phyloP scores from a whole-genome alignment of 805 yeast species.

The Sugiyamaella qingdaonensis region DNA sequence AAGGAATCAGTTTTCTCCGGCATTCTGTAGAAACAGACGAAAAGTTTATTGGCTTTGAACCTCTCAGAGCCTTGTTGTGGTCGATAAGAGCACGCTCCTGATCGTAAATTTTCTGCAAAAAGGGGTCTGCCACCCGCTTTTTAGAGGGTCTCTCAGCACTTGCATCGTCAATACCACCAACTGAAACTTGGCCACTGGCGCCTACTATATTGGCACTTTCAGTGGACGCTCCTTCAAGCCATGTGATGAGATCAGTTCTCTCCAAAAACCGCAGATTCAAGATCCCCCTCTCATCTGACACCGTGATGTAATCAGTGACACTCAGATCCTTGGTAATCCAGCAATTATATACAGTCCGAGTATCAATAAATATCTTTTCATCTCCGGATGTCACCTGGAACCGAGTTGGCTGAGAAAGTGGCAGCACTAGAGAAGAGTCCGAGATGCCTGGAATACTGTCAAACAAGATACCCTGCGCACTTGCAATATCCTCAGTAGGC shows the following conservation, averaged over 20 bases:
- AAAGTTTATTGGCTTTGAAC: conserved; percentile 35
- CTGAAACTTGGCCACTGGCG: conserved; percentile 13
- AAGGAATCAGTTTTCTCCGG: conserved; percentile 26
- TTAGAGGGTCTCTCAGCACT: conserved; percentile 1
- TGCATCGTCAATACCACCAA: conserved; percentile 10
- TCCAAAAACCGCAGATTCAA: conserved; percentile 77
- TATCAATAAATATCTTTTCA: conserved; percentile 26
- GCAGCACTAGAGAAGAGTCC: conserved; percentile 20
- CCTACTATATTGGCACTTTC: conserved; percentile 50
- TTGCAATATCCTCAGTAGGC: conserved; percentile 35
- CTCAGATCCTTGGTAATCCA: conserved; percentile 72
- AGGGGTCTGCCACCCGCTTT: conserved; percentile 44
- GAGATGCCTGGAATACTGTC: conserved; percentile 23
- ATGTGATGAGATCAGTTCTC: conserved; percentile 75
- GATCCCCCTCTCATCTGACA: conserved; percentile 60
- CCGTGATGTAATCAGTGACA: conserved; percentile 76
- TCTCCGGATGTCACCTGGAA: conserved; percentile 35
- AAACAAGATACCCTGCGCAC: conserved; percentile 34
- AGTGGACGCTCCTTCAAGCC: conserved; percentile 68
- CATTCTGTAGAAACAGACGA: conserved; percentile 34
- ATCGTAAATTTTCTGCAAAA: conserved; percentile 42
- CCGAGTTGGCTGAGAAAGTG: conserved; percentile 48
- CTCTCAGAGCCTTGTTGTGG: conserved; percentile 40
- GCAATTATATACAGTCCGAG: conserved; percentile 66
- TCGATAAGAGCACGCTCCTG: conserved; percentile 42